Evolutionary conservation across 768 basidiomycete genomes (phyloP).

Genomic region (Boletus bicolor): DNA sequence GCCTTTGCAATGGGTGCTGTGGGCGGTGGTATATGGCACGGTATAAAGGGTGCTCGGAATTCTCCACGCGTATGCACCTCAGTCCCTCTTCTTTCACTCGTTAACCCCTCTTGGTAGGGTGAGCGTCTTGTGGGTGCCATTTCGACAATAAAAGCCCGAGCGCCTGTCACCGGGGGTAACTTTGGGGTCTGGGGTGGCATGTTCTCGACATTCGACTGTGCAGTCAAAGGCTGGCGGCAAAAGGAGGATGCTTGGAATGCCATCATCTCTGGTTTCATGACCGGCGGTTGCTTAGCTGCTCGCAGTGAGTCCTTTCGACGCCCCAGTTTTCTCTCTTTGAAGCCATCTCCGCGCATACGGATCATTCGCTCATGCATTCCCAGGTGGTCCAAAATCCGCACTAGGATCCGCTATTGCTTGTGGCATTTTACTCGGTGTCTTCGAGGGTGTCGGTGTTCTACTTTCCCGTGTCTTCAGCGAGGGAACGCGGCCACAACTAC

Average conservation of each 20-base stretch:
- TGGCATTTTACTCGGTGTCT: constrained; percentile 91
- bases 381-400: constrained; percentile 91
- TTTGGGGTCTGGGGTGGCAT: constrained; percentile 96
- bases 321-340: not conserved
- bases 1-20: constrained; percentile 98
- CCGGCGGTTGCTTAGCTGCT: constrained; percentile 92
- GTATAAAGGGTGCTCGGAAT: constrained; percentile 96
- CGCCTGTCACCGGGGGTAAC: constrained; percentile 97
- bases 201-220: constrained; percentile 98
- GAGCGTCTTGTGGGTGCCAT: constrained; percentile 92
- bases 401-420: constrained; percentile 93
- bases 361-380: constrained; percentile 5
- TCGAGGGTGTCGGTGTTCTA: constrained; percentile 93
- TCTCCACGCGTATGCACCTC: constrained; percentile 74
- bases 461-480: constrained; percentile 87
- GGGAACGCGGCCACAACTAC: constrained; percentile 73
- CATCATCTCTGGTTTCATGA: constrained; percentile 97
- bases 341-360: not conserved
- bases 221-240: constrained; percentile 93
- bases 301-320: constrained; percentile 63
- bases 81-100: not conserved
- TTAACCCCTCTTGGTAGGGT: constrained; percentile 51
- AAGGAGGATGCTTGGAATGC: constrained; percentile 99
- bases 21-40: constrained; percentile 98
- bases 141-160: constrained; percentile 95